Base-by-base conservation (phyloP, 2,329 filamentous ascomycete genomes). In the Tolypocladium ophioglossoides region DNA sequence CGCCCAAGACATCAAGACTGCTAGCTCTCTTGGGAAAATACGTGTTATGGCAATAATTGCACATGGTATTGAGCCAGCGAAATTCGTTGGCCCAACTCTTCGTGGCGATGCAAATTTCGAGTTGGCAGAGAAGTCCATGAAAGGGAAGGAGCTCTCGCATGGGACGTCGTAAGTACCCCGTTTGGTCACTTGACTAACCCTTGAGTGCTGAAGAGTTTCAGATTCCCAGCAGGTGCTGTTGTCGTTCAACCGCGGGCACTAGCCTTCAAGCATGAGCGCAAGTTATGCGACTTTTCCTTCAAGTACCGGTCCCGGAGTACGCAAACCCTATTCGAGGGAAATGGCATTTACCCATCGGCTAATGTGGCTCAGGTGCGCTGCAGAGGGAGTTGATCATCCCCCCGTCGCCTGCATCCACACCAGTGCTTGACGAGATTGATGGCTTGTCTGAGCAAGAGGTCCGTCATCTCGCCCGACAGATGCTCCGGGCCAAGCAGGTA, bases 131-230 rank as follows among this genome's bases (percentile, higher is more conserved):
- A 65, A 66, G 27, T 52, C 58, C 2, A 35, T 65, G 56, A 67
- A 67, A 50, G 64, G 65, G 4, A 64, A 34, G 27, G 60, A 55
- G n/a, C 38, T 65, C 12, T 60, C 59, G 12, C 64, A 67, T 53
- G 58, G 53, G 11, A 59, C 57, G 2, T 49, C 40, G 63, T 65
- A 57, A 47, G 34, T 46, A 12, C 8, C 10, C 4, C 18, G 7
- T n/a, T n/a, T n/a, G n/a, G 22, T 12, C 44, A 32, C 18, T 16
- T 11, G 18, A 11, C 12, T 18, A 6, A 7, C 41, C 32, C 11
- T 22, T 12, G 35, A 51, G 56, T 61, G 57, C 18, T 16, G 1
- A 34, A 4, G 18, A 2, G 0, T 16, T n/a, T 38, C 9, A 24
- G 18, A 16, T 39, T 27, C 18, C 6, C 24, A 12, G 18, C 4